phyloP scores from a whole-genome alignment of 139 green algal species.

The Diplosphaera chodatii region DNA sequence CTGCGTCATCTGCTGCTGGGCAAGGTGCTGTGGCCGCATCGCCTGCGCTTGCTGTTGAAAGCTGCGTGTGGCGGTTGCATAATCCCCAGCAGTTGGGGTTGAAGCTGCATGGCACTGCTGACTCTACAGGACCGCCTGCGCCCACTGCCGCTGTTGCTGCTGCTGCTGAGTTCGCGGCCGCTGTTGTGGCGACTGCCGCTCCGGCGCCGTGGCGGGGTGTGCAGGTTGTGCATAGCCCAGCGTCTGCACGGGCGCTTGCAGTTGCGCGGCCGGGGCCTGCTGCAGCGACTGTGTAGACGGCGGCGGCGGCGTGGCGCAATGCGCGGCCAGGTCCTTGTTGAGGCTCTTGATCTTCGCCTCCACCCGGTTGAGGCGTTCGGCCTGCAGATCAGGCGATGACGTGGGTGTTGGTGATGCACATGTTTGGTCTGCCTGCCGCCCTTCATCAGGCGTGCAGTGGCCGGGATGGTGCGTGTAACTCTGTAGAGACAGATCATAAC shows the following conservation, averaged over 20 bases:
- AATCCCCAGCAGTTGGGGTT: no score
- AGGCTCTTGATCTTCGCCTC: not conserved
- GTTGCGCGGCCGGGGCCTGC: no score
- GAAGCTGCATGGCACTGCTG: not conserved
- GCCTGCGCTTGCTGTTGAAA: no score
- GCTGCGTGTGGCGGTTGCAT: no score
- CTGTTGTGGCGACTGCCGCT: not conserved
- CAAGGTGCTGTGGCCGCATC: slow-evolving; percentile 1
- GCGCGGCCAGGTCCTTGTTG: not conserved
- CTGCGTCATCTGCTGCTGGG: slow-evolving; percentile 4
- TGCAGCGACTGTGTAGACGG: not conserved
- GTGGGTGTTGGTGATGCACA: no score
- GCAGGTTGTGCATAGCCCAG: no score
- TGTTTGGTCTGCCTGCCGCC: no score
- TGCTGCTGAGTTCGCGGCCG: not conserved
- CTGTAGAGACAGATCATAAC: no score
- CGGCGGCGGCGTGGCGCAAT: not conserved
- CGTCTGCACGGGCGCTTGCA: no score
- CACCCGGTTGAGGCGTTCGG: not conserved
- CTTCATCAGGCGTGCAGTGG: no score
- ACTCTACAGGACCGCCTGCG: not conserved
- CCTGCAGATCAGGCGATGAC: not conserved
- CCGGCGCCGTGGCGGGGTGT: no score
- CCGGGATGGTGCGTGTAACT: no score
- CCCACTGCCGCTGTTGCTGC: not conserved